Base-by-base conservation (phyloP, 768 basidiomycete species). In the Cyclocybe aegerita region DNA sequence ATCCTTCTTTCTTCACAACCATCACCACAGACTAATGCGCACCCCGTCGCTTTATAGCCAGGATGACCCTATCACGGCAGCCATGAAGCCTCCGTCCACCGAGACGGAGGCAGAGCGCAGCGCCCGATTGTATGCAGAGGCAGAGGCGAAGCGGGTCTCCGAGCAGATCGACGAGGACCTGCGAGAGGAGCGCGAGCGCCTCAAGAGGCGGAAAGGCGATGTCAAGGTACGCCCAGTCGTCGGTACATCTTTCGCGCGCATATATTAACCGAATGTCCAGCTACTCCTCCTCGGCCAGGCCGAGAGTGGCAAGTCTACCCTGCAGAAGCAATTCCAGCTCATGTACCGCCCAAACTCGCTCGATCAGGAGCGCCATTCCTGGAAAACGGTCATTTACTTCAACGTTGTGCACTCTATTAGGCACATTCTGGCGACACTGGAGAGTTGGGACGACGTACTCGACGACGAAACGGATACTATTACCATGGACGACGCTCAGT, bases 141-240 rank as follows among this genome's bases (percentile, higher is more conserved):
- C 81, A 0, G 86, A 90, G 54, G 88, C 90, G 2, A 86, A 83
- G 64, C 79, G 82, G 42, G 71, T 86, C 52, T 90, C 87, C 42
- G 90, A 93, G 53, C 78, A 79, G 65, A 93, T 93, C 60, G 90
- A 93, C 68, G 89, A 90, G 61, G 81, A 89, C 58, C 75, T 93
- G 46, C 80, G 82, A 56, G 70, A 73, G 51, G 90, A 93, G 60
- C 78, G 82, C 49, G 86, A 87, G 64, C 77, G 74, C 44, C 59
- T 82, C 49, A 84, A 79, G 66, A 81, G 77, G 63, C 79, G 73
- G 43, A 89, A 81, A 66, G 77, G 82, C 58, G 88, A 90, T 65
- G 88, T 92, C 54, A 87, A 88, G 76, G 90, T 67, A 12, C 23
- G 60, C 40, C 9, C 48, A 62, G 38, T 41, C 15, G 40, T 42